Conservation (phyloP, 176 grass and related monocot genomes). For the Aegilops speltoides region DNA sequence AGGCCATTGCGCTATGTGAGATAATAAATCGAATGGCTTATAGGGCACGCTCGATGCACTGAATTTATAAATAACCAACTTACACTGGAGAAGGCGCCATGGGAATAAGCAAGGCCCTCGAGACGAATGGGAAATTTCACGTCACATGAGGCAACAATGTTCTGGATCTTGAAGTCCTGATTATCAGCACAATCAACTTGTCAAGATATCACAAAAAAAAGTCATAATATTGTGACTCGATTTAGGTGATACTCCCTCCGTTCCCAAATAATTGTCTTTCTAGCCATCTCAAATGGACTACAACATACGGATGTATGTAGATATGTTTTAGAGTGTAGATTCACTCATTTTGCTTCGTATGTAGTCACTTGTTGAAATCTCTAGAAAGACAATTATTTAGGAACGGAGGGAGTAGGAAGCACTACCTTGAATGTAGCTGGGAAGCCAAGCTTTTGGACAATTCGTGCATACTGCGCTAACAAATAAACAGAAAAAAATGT, state of each 20-base stretch:
- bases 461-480: slow-evolving; percentile 59
- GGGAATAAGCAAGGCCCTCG: slow-evolving; percentile 73
- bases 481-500: slow-evolving; percentile 35
- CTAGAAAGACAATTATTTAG: too few species aligned
- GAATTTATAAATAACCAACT: slow-evolving; percentile 32
- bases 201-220: neutral
- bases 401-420: too few species aligned
- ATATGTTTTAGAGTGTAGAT: too few species aligned
- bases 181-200: neutral
- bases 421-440: slow-evolving; percentile 69
- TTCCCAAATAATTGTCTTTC: too few species aligned
- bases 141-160: slow-evolving; percentile 84
- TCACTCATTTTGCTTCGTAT: too few species aligned
- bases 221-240: neutral
- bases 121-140: slow-evolving; percentile 80
- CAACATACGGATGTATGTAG: too few species aligned
- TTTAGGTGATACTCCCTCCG: neutral
- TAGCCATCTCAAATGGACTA: too few species aligned
- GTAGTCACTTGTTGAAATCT: too few species aligned
- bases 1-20: neutral
- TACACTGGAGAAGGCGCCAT: slow-evolving; percentile 78
- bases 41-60: neutral
- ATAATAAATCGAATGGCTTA: neutral
- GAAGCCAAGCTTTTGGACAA: slow-evolving; percentile 83
- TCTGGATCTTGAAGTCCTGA: slow-evolving; percentile 93